phyloP scores from a whole-genome alignment of 495 filamentous ascomycete species.

The Xylaria palmicola region DNA sequence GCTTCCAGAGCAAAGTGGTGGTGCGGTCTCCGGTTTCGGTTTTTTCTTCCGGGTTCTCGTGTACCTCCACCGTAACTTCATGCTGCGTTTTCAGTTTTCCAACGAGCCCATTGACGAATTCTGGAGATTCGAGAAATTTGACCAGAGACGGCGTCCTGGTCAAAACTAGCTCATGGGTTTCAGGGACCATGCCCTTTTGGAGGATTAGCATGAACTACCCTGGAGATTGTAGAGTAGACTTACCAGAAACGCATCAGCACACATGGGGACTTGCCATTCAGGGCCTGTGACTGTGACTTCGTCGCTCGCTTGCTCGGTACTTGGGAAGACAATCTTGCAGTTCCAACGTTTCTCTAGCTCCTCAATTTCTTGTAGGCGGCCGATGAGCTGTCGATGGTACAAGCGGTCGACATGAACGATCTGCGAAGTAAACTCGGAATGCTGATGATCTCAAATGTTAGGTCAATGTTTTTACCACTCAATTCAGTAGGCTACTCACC shows the following conservation, averaged over 20 bases:
- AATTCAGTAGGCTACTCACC: constrained; percentile 46
- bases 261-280: constrained; percentile 94
- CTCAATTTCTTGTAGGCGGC: constrained; percentile 83
- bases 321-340: constrained; percentile 96
- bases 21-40: constrained; percentile 54
- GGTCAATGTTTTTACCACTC: constrained; percentile 6
- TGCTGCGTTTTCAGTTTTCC: constrained; percentile 87
- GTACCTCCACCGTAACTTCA: constrained; percentile 77
- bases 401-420: constrained; percentile 90
- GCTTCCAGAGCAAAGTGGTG: constrained; percentile 58
- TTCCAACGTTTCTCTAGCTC: constrained; percentile 98
- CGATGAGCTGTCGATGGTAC: constrained; percentile 89
- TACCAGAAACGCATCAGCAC: constrained; percentile 90
- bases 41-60: constrained; percentile 51
- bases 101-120: constrained; percentile 74
- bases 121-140: constrained; percentile 72
- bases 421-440: constrained; percentile 94
- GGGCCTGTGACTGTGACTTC: constrained; percentile 92
- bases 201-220: constrained; percentile 26
- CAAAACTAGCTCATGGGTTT: constrained; percentile 87
- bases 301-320: constrained; percentile 95
- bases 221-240: constrained; percentile 24
- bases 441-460: constrained; percentile 43
- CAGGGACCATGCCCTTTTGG: constrained; percentile 85
- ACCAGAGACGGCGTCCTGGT: constrained; percentile 69